Evolutionary conservation across 306 rosid genomes (phyloP).

Genomic region (Neltuma alba): DNA sequence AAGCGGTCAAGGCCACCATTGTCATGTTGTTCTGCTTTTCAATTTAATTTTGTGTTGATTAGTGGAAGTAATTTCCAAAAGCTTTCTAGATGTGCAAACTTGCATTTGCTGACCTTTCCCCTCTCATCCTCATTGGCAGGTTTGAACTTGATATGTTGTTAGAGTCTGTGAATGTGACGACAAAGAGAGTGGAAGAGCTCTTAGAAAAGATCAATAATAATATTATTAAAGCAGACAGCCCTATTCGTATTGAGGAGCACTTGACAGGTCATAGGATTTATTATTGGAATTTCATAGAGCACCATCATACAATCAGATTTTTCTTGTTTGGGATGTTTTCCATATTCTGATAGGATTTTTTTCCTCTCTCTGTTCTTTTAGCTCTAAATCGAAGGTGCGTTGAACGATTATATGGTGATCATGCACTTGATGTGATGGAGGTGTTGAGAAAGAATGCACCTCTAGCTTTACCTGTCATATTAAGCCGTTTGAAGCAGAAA

Average conservation of each 20-base stretch:
- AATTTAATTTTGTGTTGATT: conserved; percentile 7
- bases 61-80: conserved; percentile 9
- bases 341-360: conserved; percentile 32
- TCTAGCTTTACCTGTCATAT: too few species aligned
- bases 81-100: conserved; percentile 12
- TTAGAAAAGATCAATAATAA: conserved; percentile 81
- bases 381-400: conserved; percentile 92
- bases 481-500: too few species aligned
- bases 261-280: conserved; percentile 72
- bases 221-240: conserved; percentile 63
- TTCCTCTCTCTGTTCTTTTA: conserved; percentile 38
- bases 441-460: too few species aligned
- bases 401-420: conserved; percentile 85
- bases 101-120: conserved; percentile 42
- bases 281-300: conserved; percentile 29
- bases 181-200: conserved; percentile 86
- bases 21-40: conserved; percentile 16
- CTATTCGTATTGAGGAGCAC: conserved; percentile 79
- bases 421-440: too few species aligned
- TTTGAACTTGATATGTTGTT: conserved; percentile 97
- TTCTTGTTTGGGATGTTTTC: conserved; percentile 23
- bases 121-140: conserved; percentile 49
- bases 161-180: conserved; percentile 88
- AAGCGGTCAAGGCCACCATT: background rate
- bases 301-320: conserved; percentile 18